Conservation (phyloP, 371 early-diverging fungal genomes). For the Mucor mucedo region DNA sequence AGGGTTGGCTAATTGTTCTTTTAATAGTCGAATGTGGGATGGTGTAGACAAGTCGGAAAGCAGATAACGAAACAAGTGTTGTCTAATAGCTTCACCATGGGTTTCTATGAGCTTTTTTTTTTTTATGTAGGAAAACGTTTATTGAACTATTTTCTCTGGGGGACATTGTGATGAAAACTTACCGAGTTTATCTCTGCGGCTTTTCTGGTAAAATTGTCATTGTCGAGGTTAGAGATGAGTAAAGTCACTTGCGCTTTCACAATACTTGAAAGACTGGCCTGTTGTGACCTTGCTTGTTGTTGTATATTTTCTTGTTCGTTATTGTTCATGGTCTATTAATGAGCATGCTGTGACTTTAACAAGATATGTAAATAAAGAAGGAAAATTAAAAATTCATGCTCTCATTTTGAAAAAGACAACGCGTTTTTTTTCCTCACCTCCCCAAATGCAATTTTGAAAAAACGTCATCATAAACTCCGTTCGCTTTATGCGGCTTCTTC, state of each 20-base stretch:
- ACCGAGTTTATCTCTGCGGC: constrained; percentile 59
- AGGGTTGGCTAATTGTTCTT: constrained; percentile 45
- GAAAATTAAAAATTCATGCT: background rate
- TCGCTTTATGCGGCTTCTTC: background rate
- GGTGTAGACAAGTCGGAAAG: constrained; percentile 49
- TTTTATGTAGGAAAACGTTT: background rate
- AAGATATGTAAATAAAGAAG: background rate
- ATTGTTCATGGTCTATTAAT: constrained; percentile 40
- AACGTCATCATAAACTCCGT: background rate
- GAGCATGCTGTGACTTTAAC: constrained; percentile 19
- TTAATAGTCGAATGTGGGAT: constrained; percentile 48
- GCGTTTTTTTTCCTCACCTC: background rate
- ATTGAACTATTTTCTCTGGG: too few relatives aligned
- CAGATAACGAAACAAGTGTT: constrained; percentile 60
- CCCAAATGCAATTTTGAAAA: background rate
- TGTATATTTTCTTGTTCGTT: constrained; percentile 30
- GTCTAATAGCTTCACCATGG: constrained; percentile 61
- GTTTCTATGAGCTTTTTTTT: constrained; percentile 55
- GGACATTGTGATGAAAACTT: constrained; percentile 23
- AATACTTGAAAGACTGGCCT: constrained; percentile 59
- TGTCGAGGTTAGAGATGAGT: constrained; percentile 58
- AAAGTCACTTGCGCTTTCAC: constrained; percentile 69
- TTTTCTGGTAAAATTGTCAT: constrained; percentile 56
- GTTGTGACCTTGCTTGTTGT: constrained; percentile 5
- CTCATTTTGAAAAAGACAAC: background rate